phyloP scores from a whole-genome alignment of 371 early-diverging fungal species.

The Cokeromyces recurvatus region DNA sequence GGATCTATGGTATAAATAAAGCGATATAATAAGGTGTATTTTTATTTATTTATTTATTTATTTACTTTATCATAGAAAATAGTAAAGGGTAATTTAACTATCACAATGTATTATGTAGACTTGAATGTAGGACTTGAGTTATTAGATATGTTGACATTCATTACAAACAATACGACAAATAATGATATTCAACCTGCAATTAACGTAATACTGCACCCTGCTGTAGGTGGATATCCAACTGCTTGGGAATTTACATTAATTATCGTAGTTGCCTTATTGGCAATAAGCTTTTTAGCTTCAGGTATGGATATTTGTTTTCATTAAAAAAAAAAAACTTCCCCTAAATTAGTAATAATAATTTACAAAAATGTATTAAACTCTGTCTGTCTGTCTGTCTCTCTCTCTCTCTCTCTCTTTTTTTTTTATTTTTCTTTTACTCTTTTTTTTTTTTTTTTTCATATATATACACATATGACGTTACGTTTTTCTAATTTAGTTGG shows the following conservation, averaged over 20 bases:
- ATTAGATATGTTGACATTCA: conserved; percentile 18
- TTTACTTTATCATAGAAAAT: conserved; percentile 20
- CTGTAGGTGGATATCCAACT: conserved; percentile 38
- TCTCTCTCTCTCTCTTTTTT: conserved; percentile 10
- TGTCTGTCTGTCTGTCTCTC: too few relatives aligned
- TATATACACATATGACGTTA: background rate
- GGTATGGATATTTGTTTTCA: conserved; percentile 24
- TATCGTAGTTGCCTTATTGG: conserved; percentile 51
- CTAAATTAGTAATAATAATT: too few relatives aligned
- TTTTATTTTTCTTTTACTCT: background rate
- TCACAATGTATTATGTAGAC: conserved; percentile 39
- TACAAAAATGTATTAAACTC: too few relatives aligned
- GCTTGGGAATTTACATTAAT: conserved; percentile 58
- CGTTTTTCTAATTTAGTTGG: conserved; percentile 25
- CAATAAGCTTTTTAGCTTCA: conserved; percentile 47
- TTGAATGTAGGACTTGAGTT: conserved; percentile 28
- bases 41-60: background rate
- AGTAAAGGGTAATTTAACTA: conserved; percentile 25
- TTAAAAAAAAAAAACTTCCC: background rate
- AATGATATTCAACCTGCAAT: conserved; percentile 20
- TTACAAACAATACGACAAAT: conserved; percentile 4
- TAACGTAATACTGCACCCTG: conserved; percentile 33
- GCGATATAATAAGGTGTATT: background rate
- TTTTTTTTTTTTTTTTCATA: conserved; percentile 1
- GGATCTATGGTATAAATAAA: conserved; percentile 11